These are phyloP conservation scores for Corchorus capsularis DNA, from an alignment of 345 rosid genomes.

Conservation along the genomic window DNA sequence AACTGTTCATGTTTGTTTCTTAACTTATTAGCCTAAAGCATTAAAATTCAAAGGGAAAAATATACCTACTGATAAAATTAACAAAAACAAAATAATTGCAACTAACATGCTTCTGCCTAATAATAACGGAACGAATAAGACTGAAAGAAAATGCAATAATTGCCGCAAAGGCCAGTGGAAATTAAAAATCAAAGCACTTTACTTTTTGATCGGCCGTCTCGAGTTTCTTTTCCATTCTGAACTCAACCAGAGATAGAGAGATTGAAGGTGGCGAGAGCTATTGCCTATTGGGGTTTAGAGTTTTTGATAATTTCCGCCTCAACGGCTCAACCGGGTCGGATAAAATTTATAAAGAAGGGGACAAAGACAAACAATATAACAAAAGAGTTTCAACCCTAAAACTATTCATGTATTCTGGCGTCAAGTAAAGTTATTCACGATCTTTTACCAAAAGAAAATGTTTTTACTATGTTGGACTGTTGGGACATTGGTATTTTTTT, in stretches of 20 bases:
- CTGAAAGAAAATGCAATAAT: neutral
- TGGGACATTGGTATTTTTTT: too few species aligned
- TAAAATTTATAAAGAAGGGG: too few species aligned
- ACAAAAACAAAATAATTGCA: too few species aligned
- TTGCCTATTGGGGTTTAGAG: constrained; percentile 3
- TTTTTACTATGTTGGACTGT: neutral
- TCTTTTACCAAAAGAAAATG: neutral
- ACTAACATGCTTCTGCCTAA: too few species aligned
- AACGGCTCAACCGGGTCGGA: neutral
- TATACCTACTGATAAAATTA: neutral
- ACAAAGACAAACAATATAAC: too few species aligned
- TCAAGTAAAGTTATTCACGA: too few species aligned
- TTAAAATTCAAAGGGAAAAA: neutral
- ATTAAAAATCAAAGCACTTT: neutral
- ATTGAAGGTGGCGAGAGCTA: neutral
- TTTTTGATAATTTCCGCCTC: neutral
- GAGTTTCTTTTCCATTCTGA: constrained; percentile 42
- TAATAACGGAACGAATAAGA: neutral
- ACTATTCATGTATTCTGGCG: too few species aligned
- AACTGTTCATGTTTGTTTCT: constrained; percentile 35
- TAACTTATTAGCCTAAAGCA: neutral
- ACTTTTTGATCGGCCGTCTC: constrained; percentile 40
- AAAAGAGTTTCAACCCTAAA: too few species aligned
- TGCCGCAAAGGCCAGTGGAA: neutral
- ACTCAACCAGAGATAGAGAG: neutral